Base-by-base conservation (phyloP, 805 yeast genomes). In the Sugiyamaella marilandica region DNA sequence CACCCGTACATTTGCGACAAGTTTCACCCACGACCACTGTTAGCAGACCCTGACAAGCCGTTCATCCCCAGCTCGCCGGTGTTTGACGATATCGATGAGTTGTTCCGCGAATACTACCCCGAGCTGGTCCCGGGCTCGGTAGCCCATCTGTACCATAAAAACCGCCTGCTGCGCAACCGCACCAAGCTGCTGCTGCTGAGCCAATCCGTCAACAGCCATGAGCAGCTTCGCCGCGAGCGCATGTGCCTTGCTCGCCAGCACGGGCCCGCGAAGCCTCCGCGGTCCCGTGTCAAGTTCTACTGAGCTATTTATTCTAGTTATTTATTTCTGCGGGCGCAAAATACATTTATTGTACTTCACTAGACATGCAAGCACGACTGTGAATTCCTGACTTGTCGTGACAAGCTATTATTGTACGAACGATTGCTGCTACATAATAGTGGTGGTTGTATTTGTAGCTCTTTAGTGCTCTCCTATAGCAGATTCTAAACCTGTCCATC, bases 61-160 rank as follows among this genome's bases (percentile, higher is more conserved):
- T 59, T 58, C 47, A 53, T 61, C 29, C 60, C 62, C 19, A 51
- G 53, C 45, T 39, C 46, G 1, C 64, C 64, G 2, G 61, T 61
- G 31, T 59, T 58, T 31, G 53, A 54, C 2, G 45, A 47, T 29
- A 47, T 61, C 36, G 56, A 60, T 14, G 53, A 51, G 18, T 41
- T 59, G 51, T 55, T 61, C 21, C 41, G 43, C 24, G 57, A 52
- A 41, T 32, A 51, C 45, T 61, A 61, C 41, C 62, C 62, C 1
- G 55, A 52, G n/a, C 37, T 61, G 26, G 21, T 33, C 31, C 49
- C 44, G 18, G 55, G 56, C 1, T 31, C 51, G 14, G 52, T 19
- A 16, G 54, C 47, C 35, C 56, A 58, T 35, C 44, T 41, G 31
- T 52, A 52, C 24, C 64, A 60, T 43, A 49, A 50, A 37, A 45